Conservation (phyloP, 768 basidiomycete species). For the Lactarius tabidus region DNA sequence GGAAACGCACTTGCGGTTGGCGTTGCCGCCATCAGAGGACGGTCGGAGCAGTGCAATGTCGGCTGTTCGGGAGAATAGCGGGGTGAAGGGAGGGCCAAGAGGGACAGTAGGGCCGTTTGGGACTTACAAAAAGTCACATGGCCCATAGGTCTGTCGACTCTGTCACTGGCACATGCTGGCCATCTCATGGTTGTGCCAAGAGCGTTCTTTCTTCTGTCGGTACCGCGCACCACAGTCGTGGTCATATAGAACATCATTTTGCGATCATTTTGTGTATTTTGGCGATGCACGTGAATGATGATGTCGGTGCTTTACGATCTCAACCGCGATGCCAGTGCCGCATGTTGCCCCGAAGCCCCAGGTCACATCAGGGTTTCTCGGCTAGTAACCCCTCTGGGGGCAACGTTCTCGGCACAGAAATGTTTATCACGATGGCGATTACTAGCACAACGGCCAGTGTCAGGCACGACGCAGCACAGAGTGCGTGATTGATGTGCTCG, state of each 20-base stretch:
- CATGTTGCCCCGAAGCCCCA: not conserved
- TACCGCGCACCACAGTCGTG: not conserved
- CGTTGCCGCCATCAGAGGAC: conserved; percentile 16
- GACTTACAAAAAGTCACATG: conserved; percentile 23
- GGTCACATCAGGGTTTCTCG: not conserved
- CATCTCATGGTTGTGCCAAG: not conserved
- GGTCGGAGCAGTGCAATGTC: conserved; percentile 26
- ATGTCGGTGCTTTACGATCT: not conserved
- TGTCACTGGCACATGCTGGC: not conserved
- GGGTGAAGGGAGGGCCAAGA: conserved; percentile 24
- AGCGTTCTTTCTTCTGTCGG: not conserved
- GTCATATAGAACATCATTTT: not conserved
- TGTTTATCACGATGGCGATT: not conserved
- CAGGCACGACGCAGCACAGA: not conserved
- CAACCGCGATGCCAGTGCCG: not conserved
- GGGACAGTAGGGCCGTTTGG: conserved; percentile 27
- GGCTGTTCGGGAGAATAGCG: conserved; percentile 6
- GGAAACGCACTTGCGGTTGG: conserved; percentile 5
- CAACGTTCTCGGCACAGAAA: not conserved
- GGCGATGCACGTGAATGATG: not conserved
- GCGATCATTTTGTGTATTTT: not conserved
- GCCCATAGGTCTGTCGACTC: not conserved
- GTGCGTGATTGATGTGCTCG: not conserved
- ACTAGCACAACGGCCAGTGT: not conserved
- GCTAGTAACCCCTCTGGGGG: too few species aligned